Base-by-base conservation (phyloP, 768 basidiomycete species). In the Boletus rubropictus region DNA sequence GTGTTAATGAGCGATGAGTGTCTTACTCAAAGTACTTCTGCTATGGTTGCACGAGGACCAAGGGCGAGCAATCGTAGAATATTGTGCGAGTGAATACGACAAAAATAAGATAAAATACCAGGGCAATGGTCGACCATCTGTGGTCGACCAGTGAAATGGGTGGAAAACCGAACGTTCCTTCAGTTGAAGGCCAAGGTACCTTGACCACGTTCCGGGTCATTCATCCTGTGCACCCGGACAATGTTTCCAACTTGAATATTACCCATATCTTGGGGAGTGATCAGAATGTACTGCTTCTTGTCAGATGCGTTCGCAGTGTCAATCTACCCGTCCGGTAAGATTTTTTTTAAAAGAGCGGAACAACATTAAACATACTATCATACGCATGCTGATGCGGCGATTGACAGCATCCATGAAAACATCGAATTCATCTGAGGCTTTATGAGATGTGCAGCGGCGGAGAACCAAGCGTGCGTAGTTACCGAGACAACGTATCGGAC, bases 361-460 rank as follows among this genome's bases (percentile, higher is more conserved):
- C 20, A 14, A 21, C 14, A 42, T 44, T 32, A 34, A 20, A 62
- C 79, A 15, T 47, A 90, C 88, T 81, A 97, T 87, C 88, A 95
- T 92, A 67, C 82, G 89, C 84, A 95, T 96, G 50, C 88, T 88
- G 59, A 95, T 86, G 39, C 84, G 82, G 17, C 96, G 81, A 64
- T 90, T 91, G 49, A 91, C 83, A 20, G 89, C 89, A 61, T 94
- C 91, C 89, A 98, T 92, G 73, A 95, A 97, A 10, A 97, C 95
- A 57, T 98, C 95, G 62, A 96, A 99, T 64, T 99, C 96, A 59
- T 99, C 96, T 82, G 51, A 14, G 6, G 31, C 2, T 8, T 35
- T 36, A 52, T 65, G 29, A 65, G 55, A 43, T 25, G 7, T 41
- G n/a, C 18, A 7, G 21, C 20, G 7, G 21, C 15, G 10, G 4